Base-by-base conservation (phyloP, 1,139 yeast genomes). In the Magnusiomyces tetraspermus region DNA sequence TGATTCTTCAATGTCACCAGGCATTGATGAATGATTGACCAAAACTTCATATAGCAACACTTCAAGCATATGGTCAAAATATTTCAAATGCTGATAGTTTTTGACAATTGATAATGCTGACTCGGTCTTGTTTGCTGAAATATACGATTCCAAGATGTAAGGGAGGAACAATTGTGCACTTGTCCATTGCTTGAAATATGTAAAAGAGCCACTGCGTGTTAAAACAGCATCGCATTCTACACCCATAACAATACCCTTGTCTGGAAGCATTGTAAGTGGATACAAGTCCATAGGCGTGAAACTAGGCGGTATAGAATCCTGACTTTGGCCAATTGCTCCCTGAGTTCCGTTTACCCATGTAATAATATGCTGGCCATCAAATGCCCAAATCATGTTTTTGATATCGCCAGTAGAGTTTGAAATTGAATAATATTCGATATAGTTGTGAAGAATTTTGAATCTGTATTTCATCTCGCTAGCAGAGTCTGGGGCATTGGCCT, bases 51-150 rank as follows among this genome's bases (percentile, higher is more conserved):
- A 76, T 11, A 76, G 65, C 44, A 76, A 58, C 46, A 79, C 63
- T 56, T 76, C 79, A 45, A 79, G 61, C 23, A 79, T 72, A 52
- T 75, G 76, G 38, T 74, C 73, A 56, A 78, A 73, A 57, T 78
- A 75, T 47, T 75, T 72, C 52, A 74, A 67, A 23, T 67, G 67
- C 38, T 69, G 59, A 55, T 74, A 75, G 51, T 70, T 70, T n/a
- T 59, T 62, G 2, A 75, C 75, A 8, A 70, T 55, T 19, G 56
- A 54, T 8, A 65, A 50, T 1, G 73, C 72, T 31, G 60, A 54
- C n/a, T 57, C 56, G n/a, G 55, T 60, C 40, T 61, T 59, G 4
- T 59, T 61, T 4, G 46, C 54, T 15, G 55, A 50, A 28, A 71
- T 58, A 53, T 67, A 63, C 3, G 66, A 60, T 49, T 68, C 71